Percentiles rank a stretch among this genome's conserved stretches.
Conservation (phyloP, 257 asterid species). For the Fraxinus excelsior region DNA sequence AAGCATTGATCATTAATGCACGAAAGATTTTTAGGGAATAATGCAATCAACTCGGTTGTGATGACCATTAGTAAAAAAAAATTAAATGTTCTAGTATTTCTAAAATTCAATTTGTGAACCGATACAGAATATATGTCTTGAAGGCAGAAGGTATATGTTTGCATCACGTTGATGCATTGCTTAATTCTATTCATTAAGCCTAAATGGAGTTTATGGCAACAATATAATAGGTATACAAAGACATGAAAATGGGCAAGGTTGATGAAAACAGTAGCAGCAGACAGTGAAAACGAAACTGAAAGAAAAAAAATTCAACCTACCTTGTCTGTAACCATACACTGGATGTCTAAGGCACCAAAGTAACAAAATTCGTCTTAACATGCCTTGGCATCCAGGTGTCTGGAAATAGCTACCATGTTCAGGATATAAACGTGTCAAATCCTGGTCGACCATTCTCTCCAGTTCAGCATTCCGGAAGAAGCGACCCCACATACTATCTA, state of each 20-base stretch:
- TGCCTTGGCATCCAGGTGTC: conserved; percentile 1
- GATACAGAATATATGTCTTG: no score
- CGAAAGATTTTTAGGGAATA: background rate
- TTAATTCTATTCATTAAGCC: background rate
- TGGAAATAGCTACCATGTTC: conserved; percentile 1
- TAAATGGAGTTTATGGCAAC: background rate
- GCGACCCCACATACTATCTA: conserved; percentile 4
- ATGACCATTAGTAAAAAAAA: no score
- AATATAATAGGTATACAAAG: background rate
- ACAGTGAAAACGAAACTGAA: background rate
- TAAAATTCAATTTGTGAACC: no score
- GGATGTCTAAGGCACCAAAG: conserved; percentile 5
- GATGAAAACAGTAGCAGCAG: background rate
- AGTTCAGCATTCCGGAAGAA: background rate
- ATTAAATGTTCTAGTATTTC: no score
- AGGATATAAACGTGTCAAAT: conserved; percentile 2
- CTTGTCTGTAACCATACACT: background rate
- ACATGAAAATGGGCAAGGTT: background rate
- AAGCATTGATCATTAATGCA: no score
- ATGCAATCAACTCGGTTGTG: no score
- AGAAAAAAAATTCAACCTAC: background rate
- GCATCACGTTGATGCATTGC: background rate
- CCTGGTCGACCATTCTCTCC: conserved; percentile 2
- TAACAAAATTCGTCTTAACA: background rate
- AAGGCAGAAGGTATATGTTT: background rate